phyloP scores from a whole-genome alignment of 208 protist genomes.

The Leishmania turanica region DNA sequence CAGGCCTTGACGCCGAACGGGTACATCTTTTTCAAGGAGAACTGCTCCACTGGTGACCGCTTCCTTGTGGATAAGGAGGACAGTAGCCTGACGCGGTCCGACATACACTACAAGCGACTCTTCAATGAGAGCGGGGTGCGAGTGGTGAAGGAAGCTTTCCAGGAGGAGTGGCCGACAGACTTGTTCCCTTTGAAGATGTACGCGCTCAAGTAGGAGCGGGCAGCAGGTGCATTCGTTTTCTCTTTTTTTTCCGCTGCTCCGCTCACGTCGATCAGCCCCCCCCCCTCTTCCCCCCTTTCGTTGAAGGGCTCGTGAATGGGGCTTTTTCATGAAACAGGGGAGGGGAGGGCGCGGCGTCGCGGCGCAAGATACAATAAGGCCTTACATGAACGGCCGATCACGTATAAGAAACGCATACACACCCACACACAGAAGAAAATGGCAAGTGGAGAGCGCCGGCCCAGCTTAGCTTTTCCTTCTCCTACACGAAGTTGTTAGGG shows the following conservation, averaged over 20 bases:
- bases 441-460: not conserved
- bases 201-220: conserved; percentile 57
- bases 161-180: conserved; percentile 79
- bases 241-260: not conserved
- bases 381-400: not conserved
- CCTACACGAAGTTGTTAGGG: not conserved
- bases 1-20: conserved; percentile 72
- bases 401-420: not conserved
- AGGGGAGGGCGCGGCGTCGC: not conserved
- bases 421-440: too few species aligned
- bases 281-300: not conserved
- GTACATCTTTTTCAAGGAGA: conserved; percentile 95
- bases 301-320: not conserved
- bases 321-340: not conserved
- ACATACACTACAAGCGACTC: conserved; percentile 85
- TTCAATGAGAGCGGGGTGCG: conserved; percentile 71
- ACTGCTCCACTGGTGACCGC: conserved; percentile 45
- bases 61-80: conserved; percentile 92
- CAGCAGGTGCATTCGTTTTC: not conserved
- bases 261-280: not conserved
- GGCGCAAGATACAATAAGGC: not conserved
- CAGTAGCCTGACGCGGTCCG: conserved; percentile 87
- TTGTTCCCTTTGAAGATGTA: conserved; percentile 92
- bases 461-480: not conserved
- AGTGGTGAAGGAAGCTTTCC: conserved; percentile 65